Percentiles rank a stretch among this genome's conserved stretches.
Evolutionary conservation across 2,329 filamentous ascomycete genomes (phyloP).

Genomic region (Xylariaceae sp.): DNA sequence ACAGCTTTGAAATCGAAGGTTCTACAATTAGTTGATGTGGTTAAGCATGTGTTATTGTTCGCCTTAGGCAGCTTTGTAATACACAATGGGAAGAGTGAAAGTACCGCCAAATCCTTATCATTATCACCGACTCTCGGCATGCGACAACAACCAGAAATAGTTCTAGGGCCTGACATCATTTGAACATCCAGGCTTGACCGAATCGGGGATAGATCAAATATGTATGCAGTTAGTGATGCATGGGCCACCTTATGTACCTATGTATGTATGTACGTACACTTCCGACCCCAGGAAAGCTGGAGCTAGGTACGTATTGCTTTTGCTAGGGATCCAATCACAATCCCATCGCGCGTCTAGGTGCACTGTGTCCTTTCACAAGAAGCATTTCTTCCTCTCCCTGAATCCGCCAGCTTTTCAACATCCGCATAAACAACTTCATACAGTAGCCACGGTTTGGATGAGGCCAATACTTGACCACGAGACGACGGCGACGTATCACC

Average conservation of each 20-base stretch:
- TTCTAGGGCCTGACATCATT: slow-evolving; percentile 15
- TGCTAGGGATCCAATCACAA: slow-evolving; percentile 45
- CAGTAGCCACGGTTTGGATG: background rate
- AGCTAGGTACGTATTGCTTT: slow-evolving; percentile 8
- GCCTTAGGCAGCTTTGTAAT: slow-evolving; percentile 53
- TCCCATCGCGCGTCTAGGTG: slow-evolving; percentile 46
- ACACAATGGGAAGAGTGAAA: slow-evolving; percentile 32
- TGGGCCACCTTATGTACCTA: slow-evolving; percentile 1
- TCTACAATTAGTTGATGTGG: slow-evolving; percentile 32
- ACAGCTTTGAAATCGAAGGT: slow-evolving; percentile 34
- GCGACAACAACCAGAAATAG: too few relatives aligned
- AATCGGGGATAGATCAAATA: slow-evolving; percentile 13
- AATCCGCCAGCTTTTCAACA: slow-evolving; percentile 25
- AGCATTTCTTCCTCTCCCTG: slow-evolving; percentile 5
- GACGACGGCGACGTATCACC: too few relatives aligned
- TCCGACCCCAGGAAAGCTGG: slow-evolving; percentile 16
- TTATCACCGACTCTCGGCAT: slow-evolving; percentile 27
- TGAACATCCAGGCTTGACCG: background rate
- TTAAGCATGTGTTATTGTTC: slow-evolving; percentile 18
- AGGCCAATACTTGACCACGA: background rate
- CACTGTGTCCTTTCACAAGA: slow-evolving; percentile 49
- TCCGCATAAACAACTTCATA: background rate
- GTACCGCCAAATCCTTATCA: background rate
- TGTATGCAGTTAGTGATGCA: slow-evolving; percentile 18
- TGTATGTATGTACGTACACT: background rate